A percentile compares a stretch with the other conserved stretches of the same genome.
phyloP scores from a whole-genome alignment of 208 protist species.

The Acanthamoeba triangularis region DNA sequence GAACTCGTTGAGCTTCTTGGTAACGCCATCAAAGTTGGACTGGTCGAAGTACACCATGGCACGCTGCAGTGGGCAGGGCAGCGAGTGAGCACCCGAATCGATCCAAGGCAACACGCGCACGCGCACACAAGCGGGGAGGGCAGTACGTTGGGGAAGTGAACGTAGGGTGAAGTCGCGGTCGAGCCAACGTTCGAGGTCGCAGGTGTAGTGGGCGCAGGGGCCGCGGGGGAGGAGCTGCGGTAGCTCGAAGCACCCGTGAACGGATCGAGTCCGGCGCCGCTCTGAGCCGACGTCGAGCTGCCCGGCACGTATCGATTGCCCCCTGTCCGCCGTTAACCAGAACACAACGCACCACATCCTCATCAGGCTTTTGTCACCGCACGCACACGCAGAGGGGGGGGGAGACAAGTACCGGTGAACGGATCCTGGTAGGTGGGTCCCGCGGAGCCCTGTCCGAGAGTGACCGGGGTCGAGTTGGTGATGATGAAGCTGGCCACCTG shows the following conservation, averaged over 20 bases:
- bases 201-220: background rate
- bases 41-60: constrained; percentile 74
- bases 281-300: constrained; percentile 5
- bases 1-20: constrained; percentile 75
- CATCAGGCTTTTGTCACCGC: background rate
- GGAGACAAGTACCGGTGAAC: constrained; percentile 70
- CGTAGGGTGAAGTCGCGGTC: background rate
- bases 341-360: no score
- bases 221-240: background rate
- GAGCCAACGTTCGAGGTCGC: background rate
- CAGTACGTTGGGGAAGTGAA: background rate
- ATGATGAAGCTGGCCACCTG: constrained; percentile 96
- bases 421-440: constrained; percentile 51
- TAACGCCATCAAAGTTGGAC: constrained; percentile 61
- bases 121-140: no score
- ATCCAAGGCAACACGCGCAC: background rate
- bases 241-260: constrained; percentile 11
- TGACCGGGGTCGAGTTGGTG: constrained; percentile 81
- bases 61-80: background rate
- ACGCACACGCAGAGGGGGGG: no score
- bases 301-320: constrained; percentile 77
- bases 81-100: background rate
- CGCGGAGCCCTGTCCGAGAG: background rate
- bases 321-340: background rate
- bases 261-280: background rate